phyloP scores from a whole-genome alignment of 2,329 filamentous ascomycete species.

The Fusarium tupiense region DNA sequence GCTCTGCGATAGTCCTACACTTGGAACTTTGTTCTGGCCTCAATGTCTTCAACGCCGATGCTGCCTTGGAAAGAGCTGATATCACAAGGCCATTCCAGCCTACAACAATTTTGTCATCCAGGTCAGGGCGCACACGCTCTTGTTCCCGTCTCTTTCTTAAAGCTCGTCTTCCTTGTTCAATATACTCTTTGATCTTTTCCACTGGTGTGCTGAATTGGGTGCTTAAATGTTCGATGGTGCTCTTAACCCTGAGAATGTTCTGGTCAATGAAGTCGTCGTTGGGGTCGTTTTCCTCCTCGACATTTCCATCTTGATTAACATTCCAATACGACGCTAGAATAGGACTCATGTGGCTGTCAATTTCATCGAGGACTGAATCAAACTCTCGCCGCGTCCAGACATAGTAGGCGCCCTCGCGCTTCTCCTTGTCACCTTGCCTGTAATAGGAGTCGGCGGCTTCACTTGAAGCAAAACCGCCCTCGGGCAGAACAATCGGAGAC shows the following conservation, averaged over 20 bases:
- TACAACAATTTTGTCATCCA: conserved; percentile 90
- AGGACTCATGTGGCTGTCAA: conserved; percentile 68
- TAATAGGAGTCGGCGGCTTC: conserved; percentile 90
- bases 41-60: conserved; percentile 71
- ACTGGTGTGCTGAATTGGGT: conserved; percentile 78
- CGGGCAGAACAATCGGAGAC: conserved; percentile 70
- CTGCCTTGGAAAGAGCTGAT: conserved; percentile 79
- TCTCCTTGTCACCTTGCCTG: conserved; percentile 77
- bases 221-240: conserved; percentile 74
- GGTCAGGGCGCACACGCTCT: conserved; percentile 77
- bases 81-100: conserved; percentile 92
- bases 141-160: conserved; percentile 77
- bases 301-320: conserved; percentile 85
- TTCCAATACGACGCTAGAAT: conserved; percentile 87
- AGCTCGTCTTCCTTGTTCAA: conserved; percentile 73
- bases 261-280: conserved; percentile 96
- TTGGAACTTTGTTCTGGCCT: conserved; percentile 65
- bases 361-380: conserved; percentile 70
- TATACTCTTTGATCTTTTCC: conserved; percentile 72
- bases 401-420: conserved; percentile 92
- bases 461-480: conserved; percentile 85
- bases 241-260: conserved; percentile 82
- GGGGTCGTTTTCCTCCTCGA: conserved; percentile 82
- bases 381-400: conserved; percentile 93
- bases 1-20: conserved; percentile 73